Evolutionary conservation across 2,329 filamentous ascomycete genomes (phyloP).

Genomic region (Aspergillus terreus): DNA sequence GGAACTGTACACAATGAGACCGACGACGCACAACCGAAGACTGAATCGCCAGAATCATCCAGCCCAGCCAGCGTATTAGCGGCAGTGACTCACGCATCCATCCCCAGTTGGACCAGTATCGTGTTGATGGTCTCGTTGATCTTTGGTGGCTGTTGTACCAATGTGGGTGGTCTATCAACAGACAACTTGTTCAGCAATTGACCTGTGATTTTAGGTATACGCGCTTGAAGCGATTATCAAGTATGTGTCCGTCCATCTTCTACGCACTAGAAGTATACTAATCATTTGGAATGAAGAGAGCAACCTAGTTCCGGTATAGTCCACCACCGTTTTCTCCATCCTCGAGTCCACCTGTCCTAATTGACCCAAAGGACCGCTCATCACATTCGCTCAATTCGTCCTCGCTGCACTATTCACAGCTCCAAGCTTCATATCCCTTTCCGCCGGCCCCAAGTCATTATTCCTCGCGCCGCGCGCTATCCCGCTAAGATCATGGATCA

Average conservation of each 20-base stretch:
- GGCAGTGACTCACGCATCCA: conserved; percentile 28
- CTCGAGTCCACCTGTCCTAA: not conserved
- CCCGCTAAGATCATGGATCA: conserved; percentile 76
- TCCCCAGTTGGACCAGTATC: conserved; percentile 62
- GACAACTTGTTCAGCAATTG: conserved; percentile 17
- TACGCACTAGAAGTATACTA: conserved; percentile 6
- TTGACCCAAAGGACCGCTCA: conserved; percentile 62
- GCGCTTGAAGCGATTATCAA: conserved; percentile 92
- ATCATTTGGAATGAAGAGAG: conserved; percentile 52
- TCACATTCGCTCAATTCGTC: conserved; percentile 85
- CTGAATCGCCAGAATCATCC: not conserved
- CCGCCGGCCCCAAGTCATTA: conserved; percentile 57
- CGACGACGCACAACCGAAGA: not conserved
- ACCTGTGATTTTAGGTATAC: conserved; percentile 64
- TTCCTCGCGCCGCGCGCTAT: conserved; percentile 75
- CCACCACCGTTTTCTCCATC: not conserved
- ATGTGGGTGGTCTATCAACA: conserved; percentile 55
- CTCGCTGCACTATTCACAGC: conserved; percentile 78
- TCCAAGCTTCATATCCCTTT: conserved; percentile 67
- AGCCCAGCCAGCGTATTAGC: conserved; percentile 18
- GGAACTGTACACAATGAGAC: not conserved
- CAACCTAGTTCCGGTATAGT: conserved; percentile 74
- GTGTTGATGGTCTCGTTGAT: conserved; percentile 75
- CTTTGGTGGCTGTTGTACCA: conserved; percentile 92
- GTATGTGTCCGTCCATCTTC: conserved; percentile 51